Evolutionary conservation across 225 moss, liverwort and hornwort species (phyloP).

Genomic region (Straminergon stramineum): DNA sequence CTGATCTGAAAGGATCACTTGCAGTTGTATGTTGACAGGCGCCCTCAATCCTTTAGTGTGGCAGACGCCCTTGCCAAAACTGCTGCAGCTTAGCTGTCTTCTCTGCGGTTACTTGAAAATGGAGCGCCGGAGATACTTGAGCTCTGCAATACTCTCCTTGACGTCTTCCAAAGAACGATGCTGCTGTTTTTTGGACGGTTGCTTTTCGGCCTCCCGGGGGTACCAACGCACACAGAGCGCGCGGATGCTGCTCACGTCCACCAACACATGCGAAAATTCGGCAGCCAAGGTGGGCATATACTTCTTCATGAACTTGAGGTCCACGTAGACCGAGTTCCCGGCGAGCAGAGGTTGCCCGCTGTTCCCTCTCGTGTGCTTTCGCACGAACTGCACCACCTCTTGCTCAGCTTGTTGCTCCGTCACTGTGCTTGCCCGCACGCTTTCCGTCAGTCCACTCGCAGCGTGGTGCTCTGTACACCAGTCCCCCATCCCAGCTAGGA

Average conservation of each 20-base stretch:
- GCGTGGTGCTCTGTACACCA: slow-evolving; percentile 88
- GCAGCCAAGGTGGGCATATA: slow-evolving; percentile 84
- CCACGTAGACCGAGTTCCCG: slow-evolving; percentile 86
- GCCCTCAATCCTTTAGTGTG: neutral
- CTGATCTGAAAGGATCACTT: neutral
- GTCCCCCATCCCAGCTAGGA: slow-evolving; percentile 71
- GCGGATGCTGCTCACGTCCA: slow-evolving; percentile 88
- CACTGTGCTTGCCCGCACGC: slow-evolving; percentile 52
- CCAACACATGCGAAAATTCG: slow-evolving; percentile 81
- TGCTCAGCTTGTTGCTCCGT: slow-evolving; percentile 64
- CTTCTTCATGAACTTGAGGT: slow-evolving; percentile 78
- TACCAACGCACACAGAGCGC: slow-evolving; percentile 89
- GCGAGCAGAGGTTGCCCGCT: slow-evolving; percentile 57
- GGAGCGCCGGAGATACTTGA: slow-evolving; percentile 57
- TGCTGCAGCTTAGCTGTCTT: neutral
- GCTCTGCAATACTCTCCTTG: slow-evolving; percentile 88
- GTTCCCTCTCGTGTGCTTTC: slow-evolving; percentile 39
- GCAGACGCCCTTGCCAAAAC: neutral
- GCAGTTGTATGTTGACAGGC: neutral
- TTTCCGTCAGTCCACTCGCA: slow-evolving; percentile 67
- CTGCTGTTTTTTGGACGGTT: slow-evolving; percentile 66
- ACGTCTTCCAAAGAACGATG: slow-evolving; percentile 89
- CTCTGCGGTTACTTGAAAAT: slow-evolving; percentile 58
- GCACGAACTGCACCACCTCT: slow-evolving; percentile 74
- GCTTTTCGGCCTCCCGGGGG: slow-evolving; percentile 63